phyloP scores from a whole-genome alignment of 1,139 yeast genomes.

The Yamadazyma songkhlaensis region DNA sequence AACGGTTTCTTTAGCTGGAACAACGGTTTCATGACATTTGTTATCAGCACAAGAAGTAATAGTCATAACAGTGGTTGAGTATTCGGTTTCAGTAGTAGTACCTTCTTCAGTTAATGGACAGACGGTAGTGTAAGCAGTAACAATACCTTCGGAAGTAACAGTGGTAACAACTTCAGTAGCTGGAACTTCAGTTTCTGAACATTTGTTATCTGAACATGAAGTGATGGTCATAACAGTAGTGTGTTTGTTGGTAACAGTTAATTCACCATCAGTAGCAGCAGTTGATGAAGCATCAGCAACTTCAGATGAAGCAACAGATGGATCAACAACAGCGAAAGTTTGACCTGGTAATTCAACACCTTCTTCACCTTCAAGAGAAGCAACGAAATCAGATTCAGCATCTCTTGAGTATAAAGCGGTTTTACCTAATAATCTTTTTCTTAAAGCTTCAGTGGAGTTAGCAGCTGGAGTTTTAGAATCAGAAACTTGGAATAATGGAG shows the following conservation, averaged over 20 bases:
- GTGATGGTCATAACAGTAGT: slow-evolving; percentile 33
- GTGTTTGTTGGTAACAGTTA: slow-evolving; percentile 11
- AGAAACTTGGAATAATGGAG: slow-evolving; percentile 31
- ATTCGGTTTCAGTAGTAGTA: slow-evolving; percentile 19
- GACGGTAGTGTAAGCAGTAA: slow-evolving; percentile 32
- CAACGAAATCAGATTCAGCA: slow-evolving; percentile 28
- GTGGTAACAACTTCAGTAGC: slow-evolving; percentile 20
- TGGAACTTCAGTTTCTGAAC: slow-evolving; percentile 34
- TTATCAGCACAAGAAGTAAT: slow-evolving; percentile 16
- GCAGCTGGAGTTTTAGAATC: slow-evolving; percentile 26
- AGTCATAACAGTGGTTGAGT: slow-evolving; percentile 16
- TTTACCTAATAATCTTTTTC: slow-evolving; percentile 33
- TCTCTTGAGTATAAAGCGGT: slow-evolving; percentile 15
- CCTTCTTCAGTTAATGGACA: slow-evolving; percentile 22
- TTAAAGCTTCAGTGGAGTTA: slow-evolving; percentile 43
- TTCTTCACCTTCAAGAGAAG: slow-evolving; percentile 24
- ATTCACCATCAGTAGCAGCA: slow-evolving; percentile 8
- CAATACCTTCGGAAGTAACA: slow-evolving; percentile 22
- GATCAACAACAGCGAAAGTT: slow-evolving; percentile 24
- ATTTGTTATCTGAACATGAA: slow-evolving; percentile 30
- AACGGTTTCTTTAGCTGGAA: slow-evolving; percentile 23
- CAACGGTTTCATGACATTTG: slow-evolving; percentile 19
- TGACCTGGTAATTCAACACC: slow-evolving; percentile 23
- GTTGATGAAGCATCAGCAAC: slow-evolving; percentile 14
- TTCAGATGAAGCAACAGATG: slow-evolving; percentile 14